These are phyloP conservation scores for Beauveria pseudobassiana DNA, from an alignment of 2,329 filamentous ascomycete genomes.

Conservation along the genomic window DNA sequence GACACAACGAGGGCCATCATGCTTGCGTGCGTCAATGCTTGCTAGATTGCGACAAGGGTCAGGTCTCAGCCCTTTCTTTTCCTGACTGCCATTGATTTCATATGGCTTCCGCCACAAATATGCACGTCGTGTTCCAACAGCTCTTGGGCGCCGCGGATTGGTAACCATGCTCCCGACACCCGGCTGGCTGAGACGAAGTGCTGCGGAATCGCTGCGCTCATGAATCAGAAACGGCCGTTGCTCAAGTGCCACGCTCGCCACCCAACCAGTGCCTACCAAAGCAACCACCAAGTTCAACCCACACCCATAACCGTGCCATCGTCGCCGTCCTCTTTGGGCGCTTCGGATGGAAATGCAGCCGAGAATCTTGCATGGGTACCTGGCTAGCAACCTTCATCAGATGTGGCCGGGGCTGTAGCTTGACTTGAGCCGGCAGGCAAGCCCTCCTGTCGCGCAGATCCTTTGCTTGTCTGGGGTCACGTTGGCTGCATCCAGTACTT, in stretches of 20 bases:
- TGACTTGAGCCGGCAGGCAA: background rate
- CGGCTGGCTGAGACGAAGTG: background rate
- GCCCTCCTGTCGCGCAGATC: too few relatives aligned
- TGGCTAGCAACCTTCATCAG: background rate
- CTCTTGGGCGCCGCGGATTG: background rate
- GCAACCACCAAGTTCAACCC: too few relatives aligned
- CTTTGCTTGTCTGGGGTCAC: too few relatives aligned
- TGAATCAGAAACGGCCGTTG: background rate
- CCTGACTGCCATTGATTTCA: background rate
- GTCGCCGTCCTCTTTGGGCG: background rate
- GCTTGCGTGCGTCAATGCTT: background rate
- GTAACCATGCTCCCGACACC: background rate
- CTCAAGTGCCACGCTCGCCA: too few relatives aligned
- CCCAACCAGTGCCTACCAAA: too few relatives aligned
- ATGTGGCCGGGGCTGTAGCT: background rate
- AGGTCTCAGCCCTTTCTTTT: background rate
- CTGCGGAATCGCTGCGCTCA: background rate
- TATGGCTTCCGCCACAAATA: background rate
- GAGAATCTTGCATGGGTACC: background rate
- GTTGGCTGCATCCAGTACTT: too few relatives aligned
- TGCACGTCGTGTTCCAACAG: background rate
- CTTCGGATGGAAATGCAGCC: background rate
- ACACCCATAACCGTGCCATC: too few relatives aligned
- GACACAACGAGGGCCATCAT: background rate
- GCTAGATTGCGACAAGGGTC: background rate